These are phyloP conservation scores for Colletotrichum tabaci DNA, from an alignment of 2,329 filamentous ascomycete genomes.

Conservation along the genomic window DNA sequence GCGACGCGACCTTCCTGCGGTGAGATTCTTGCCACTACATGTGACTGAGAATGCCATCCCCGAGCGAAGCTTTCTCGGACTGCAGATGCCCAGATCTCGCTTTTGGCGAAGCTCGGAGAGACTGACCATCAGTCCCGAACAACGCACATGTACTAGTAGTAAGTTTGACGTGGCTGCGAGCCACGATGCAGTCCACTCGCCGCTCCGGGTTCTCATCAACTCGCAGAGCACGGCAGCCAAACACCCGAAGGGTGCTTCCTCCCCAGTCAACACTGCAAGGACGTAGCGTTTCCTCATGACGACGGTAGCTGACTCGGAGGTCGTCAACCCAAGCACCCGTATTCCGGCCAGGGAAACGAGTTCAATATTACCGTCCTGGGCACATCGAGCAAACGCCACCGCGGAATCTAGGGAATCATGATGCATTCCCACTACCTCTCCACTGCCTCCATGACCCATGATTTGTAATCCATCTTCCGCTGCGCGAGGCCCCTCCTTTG, in stretches of 20 bases:
- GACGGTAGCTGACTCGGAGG: not conserved
- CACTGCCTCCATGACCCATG: not conserved
- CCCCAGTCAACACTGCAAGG: not conserved
- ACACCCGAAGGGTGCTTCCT: not conserved
- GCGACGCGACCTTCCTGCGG: too few species aligned
- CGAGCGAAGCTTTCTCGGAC: not conserved
- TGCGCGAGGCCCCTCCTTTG: not conserved
- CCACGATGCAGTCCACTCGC: not conserved
- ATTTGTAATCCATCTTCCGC: not conserved
- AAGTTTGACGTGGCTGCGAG: not conserved
- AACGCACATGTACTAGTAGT: too few species aligned
- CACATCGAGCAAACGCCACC: not conserved
- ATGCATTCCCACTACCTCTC: not conserved
- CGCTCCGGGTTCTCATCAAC: not conserved
- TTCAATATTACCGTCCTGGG: not conserved
- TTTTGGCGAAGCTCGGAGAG: too few species aligned
- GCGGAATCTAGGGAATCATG: not conserved
- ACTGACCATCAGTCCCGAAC: too few species aligned
- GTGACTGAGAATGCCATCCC: too few species aligned
- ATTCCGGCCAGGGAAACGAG: not conserved
- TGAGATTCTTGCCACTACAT: not conserved
- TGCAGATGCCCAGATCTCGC: not conserved
- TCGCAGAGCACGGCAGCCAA: not conserved
- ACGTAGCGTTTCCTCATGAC: not conserved
- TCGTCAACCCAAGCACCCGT: not conserved